Base-by-base conservation (phyloP, 1,139 yeast genomes). In the Trichomonascaceae sp. region DNA sequence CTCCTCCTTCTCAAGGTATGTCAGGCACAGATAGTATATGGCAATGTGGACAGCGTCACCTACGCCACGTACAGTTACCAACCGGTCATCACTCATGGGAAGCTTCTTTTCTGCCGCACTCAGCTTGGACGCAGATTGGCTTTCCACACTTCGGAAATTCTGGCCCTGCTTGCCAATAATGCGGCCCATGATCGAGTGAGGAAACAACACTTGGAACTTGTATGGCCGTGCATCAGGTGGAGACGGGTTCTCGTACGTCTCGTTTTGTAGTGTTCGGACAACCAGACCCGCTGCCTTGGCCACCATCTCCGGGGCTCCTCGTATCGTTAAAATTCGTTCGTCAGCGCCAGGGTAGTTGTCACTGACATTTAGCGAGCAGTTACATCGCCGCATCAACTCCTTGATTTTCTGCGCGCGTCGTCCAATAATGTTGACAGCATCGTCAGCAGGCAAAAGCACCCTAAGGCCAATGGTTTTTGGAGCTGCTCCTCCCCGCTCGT, bases 31-130 rank as follows among this genome's bases (percentile, higher is more conserved):
- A 50, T 77, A 77, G 52, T 76, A 80, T 1, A 77, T 65, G 5
- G 95, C 95, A 45, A 81, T 79, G 50, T 81, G 93, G 33, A 85
- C 71, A 2, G 93, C 87, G 57, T 80, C 93, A 3, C 87, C 85
- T 8, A 79, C 92, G 3, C 96, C 96, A 11, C 69, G 63, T 14
- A 85, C 69, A 20, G 75, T 67, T 35, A 85, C 59, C 4, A 80
- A 65, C 39, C 94, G 67, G 52, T 85, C 96, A 13, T 89, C 81
- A 1, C 93, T 79, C 41, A 69, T 69, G 1, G 93, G 85, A 43
- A 85, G 62, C 15, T 78, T 71, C 32, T 72, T 71, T 34, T 80
- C 89, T 15, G 81, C 82, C 2, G 93, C 93, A 43, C 70, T 71
- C 38, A 85, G 64, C 42, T 72, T 69, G 3, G 94, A 92, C 3